phyloP scores from a whole-genome alignment of 345 rosid species.

The Lepidium aucheri region DNA sequence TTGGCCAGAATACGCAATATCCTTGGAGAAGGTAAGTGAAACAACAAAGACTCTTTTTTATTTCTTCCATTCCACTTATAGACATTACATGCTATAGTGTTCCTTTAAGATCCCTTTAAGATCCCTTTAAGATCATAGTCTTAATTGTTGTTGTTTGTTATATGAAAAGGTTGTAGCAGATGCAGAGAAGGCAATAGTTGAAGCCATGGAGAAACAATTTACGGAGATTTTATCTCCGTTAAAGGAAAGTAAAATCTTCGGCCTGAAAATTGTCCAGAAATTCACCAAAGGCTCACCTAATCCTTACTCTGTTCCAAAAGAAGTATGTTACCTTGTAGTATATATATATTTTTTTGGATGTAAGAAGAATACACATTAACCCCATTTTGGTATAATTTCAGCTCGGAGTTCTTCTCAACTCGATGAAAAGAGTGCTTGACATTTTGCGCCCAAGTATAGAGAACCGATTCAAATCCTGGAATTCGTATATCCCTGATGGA shows the following conservation, averaged over 20 bases:
- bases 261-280: conserved; percentile 79
- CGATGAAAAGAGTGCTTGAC: conserved; percentile 85
- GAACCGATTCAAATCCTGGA: conserved; percentile 67
- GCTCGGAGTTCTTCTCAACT: conserved; percentile 86
- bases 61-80: background rate
- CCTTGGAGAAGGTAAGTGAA: conserved; percentile 69
- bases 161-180: conserved; percentile 73
- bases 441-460: conserved; percentile 65
- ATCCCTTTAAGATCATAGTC: background rate
- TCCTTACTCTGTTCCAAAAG: conserved; percentile 65
- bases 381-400: conserved; percentile 18
- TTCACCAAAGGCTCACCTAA: conserved; percentile 62
- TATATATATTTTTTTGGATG: background rate
- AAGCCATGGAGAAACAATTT: conserved; percentile 82
- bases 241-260: conserved; percentile 79
- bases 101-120: background rate
- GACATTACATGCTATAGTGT: background rate
- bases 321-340: conserved; percentile 38
- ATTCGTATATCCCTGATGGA: conserved; percentile 55
- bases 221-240: conserved; percentile 73
- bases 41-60: background rate
- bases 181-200: conserved; percentile 71
- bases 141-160: background rate
- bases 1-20: conserved; percentile 78
- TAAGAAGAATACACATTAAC: background rate